Percentiles rank a stretch among this genome's conserved stretches.
Evolutionary conservation across 2,329 filamentous ascomycete genomes (phyloP).

Genomic region (Coniella lustricola): DNA sequence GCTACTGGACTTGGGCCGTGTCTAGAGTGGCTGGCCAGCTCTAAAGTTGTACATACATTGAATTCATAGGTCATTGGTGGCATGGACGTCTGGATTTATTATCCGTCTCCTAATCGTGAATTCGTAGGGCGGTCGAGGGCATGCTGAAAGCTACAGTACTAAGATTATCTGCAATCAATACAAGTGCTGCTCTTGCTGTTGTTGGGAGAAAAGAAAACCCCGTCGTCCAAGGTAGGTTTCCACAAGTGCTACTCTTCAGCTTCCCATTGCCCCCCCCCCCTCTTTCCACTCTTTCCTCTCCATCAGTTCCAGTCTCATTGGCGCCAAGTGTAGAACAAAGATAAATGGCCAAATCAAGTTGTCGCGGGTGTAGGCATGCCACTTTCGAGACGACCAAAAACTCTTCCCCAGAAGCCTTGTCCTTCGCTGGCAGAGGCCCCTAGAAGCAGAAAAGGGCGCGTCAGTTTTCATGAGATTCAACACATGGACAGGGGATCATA

Average conservation of each 20-base stretch:
- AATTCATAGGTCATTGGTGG: not conserved
- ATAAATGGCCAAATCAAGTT: not conserved
- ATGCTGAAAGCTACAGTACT: not conserved
- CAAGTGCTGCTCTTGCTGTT: no score
- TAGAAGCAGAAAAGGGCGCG: not conserved
- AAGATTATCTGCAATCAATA: not conserved
- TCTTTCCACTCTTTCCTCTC: not conserved
- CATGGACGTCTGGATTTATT: not conserved
- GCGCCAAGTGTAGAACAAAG: no score
- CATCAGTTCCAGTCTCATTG: no score
- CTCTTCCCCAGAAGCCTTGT: constrained; percentile 7
- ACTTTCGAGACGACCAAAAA: constrained; percentile 4
- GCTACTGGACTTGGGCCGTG: no score
- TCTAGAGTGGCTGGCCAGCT: no score
- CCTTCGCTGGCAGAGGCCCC: not conserved
- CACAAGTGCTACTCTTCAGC: no score
- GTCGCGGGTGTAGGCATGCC: not conserved
- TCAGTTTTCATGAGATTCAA: not conserved
- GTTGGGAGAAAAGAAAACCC: no score
- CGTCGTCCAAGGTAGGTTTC: no score
- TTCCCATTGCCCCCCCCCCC: no score
- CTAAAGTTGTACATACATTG: not conserved
- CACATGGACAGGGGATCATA: not conserved
- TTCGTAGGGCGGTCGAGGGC: constrained; percentile 6
- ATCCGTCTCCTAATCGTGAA: not conserved